These are phyloP conservation scores for Arctium lappa DNA, from an alignment of 129 eudicot species.

Conservation along the genomic window DNA sequence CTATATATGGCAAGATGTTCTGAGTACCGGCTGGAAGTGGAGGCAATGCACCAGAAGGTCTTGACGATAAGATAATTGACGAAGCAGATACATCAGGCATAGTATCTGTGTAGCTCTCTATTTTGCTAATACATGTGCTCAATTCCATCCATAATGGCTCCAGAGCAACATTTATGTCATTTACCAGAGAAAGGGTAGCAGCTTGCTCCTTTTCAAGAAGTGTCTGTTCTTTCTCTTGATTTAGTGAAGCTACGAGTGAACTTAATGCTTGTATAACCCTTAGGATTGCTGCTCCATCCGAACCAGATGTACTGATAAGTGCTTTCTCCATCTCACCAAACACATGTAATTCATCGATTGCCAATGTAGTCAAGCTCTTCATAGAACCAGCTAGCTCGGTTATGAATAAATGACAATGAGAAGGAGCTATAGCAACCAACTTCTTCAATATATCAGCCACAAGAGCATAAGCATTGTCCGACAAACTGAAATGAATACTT, in stretches of 20 bases:
- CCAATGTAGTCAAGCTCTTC: conserved; percentile 59
- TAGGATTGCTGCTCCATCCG: conserved; percentile 85
- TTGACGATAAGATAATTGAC: conserved; percentile 39
- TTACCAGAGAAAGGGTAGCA: conserved; percentile 58
- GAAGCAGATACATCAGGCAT: conserved; percentile 52
- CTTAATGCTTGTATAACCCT: conserved; percentile 91
- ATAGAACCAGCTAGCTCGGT: conserved; percentile 76
- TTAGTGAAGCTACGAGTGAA: conserved; percentile 67
- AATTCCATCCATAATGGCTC: conserved; percentile 96
- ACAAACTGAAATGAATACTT: conserved; percentile 43
- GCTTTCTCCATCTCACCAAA: conserved; percentile 79
- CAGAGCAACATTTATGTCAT: conserved; percentile 64
- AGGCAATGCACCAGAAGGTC: conserved; percentile 72
- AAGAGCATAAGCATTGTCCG: conserved; percentile 88
- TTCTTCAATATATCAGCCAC: conserved; percentile 87
- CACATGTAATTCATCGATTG: conserved; percentile 62
- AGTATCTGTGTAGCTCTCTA: conserved; percentile 73
- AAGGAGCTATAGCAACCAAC: conserved; percentile 73
- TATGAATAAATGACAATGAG: conserved; percentile 74
- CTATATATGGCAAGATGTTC: conserved; percentile 84
- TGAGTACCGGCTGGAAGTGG: conserved; percentile 98
- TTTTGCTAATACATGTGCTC: conserved; percentile 83
- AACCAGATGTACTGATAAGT: conserved; percentile 61
- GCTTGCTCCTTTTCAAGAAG: conserved; percentile 48
- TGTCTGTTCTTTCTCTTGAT: conserved; percentile 46